Evolutionary conservation across 768 basidiomycete genomes (phyloP), one percentile per base, ranked within the genome.

Genomic region (Tulasnella sp.): DNA sequence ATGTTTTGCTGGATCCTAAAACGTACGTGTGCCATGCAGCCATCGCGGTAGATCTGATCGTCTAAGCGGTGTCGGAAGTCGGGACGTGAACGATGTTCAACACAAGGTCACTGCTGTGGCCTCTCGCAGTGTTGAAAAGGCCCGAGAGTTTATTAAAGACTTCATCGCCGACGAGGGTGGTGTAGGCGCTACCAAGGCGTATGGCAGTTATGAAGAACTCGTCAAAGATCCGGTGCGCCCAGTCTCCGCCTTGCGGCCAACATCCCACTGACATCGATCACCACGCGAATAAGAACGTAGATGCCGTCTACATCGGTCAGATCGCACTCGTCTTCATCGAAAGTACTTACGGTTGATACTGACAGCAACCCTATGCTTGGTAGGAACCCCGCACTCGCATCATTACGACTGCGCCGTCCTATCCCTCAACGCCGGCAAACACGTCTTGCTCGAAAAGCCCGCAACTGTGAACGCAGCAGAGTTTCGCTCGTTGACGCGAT

Each of bases 401-500:
- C 91, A 94, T 71, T 87, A 89, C 67, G 72, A 74, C 59, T 86
- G 87, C 64, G 79, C 87, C 0, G 69, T 82, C 62, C 82, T 78
- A 56, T 84, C 85, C 6, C 78, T 93, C 63, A 76, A 77, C 61
- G 84, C 83, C 3, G 81, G 80, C 57, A 94, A 92, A 69, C 80
- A 90, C 67, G 81, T 93, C 39, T 78, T 93, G 23, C 86, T 86
- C 69, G 90, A 94, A 69, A 93, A 94, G 65, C 86, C 88, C 0
- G 83, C 86, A 50, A 92, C 90, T 1, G 77, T 74, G 60, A 91
- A 89, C 64, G 72, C 76, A 4, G 77, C 81, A 2, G 88, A 93
- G 65, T 73, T 89, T 19, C 76, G 79, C n/a, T 77, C 81, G 43
- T 75, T 94, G 21, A 71, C 90, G 17, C 71, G 71, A 8, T 75